These are phyloP conservation scores for Xylona heveae DNA, from an alignment of 495 filamentous ascomycete genomes.

Conservation along the genomic window DNA sequence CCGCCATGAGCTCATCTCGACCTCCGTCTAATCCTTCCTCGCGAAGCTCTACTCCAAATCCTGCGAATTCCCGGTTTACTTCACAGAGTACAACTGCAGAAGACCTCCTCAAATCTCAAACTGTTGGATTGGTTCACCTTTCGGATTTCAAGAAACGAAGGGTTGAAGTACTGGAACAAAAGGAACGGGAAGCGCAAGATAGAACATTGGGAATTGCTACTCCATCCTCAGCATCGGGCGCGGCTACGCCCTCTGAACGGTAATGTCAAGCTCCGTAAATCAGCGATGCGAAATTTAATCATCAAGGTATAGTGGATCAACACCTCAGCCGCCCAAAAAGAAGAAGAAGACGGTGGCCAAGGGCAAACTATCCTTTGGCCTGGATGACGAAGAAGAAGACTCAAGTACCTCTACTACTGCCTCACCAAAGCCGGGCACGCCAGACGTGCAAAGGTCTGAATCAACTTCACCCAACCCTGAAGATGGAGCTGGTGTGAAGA, in stretches of 20 bases:
- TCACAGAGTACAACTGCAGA: conserved; percentile 62
- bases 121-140: conserved; percentile 78
- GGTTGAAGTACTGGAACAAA: conserved; percentile 81
- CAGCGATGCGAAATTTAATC: conserved; percentile 22
- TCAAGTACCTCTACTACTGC: neutral
- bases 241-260: conserved; percentile 30
- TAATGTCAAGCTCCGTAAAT: conserved; percentile 10
- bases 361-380: conserved; percentile 48
- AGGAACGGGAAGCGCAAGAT: conserved; percentile 59
- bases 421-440: conserved; percentile 15
- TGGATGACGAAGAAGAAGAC: conserved; percentile 25
- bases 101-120: conserved; percentile 79
- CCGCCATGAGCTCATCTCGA: conserved; percentile 11
- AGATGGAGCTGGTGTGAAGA: conserved; percentile 21
- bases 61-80: conserved; percentile 40
- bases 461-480: conserved; percentile 18
- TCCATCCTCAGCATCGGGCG: conserved; percentile 23
- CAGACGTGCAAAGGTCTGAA: too few relatives aligned
- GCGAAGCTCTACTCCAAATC: conserved; percentile 24
- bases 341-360: conserved; percentile 40
- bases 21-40: conserved; percentile 13
- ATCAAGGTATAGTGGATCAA: conserved; percentile 26
- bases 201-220: conserved; percentile 28
- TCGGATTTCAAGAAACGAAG: conserved; percentile 94
- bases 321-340: conserved; percentile 35